Base-by-base conservation (phyloP, 768 basidiomycete genomes). In the Lactarius vividus region DNA sequence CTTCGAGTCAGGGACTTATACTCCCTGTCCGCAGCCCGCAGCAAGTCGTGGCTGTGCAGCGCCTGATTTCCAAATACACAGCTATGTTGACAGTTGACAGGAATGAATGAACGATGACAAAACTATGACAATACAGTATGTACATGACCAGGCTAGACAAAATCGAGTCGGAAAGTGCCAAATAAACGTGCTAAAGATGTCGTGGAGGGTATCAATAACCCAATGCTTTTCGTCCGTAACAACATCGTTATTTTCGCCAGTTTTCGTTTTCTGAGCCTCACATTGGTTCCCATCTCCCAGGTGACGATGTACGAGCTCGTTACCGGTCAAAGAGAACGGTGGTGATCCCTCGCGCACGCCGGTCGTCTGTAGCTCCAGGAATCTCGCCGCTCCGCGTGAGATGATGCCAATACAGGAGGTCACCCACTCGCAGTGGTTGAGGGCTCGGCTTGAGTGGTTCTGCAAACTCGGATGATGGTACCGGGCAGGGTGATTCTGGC, bases 381-480 rank as follows among this genome's bases (percentile, higher is more conserved):
- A 90, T 88, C 75, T 92, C 90, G 15, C 90, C 90, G 65, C 80
- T 83, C 69, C 84, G 84, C 57, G 81, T 75, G 65, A 92, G 85
- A 70, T 91, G 86, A 73, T 92, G 89, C 90, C 90, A 92, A 72
- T 82, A 89, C 20, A 92, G 77, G 11, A 85, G 72, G 67, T 90
- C 88, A 26, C 89, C 89, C 11, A 80, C 77, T 71, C 77, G 79
- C 44, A 79, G 76, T 8, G 73, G 71, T 61, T 83, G 82, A 23
- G 63, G 7, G 18, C 31, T 54, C 37, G 72, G 52, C 46, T 64
- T 66, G 78, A 77, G 64, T 77, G 77, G 63, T 56, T 83, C 81
- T 63, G 75, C 68, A 69, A 76, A 72, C 54, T 73, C 59, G 54
- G 71, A 69, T 26, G 68, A 74, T 37, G 77, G 62, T 54, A 74